Conservation (phyloP, 306 rosid species). For the Mucuna pruriens region DNA sequence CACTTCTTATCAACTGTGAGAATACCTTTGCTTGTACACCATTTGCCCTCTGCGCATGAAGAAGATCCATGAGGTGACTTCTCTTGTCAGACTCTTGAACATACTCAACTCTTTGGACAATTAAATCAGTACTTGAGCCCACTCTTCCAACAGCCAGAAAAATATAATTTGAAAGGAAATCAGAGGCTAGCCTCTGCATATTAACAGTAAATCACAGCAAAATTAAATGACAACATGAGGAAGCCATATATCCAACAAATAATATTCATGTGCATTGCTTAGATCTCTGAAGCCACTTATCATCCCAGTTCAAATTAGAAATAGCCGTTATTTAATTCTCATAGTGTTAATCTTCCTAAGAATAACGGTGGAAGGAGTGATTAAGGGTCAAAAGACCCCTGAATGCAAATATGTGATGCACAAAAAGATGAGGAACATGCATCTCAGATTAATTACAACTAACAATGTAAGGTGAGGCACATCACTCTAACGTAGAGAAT, state of each 20-base stretch:
- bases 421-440: constrained; percentile 22
- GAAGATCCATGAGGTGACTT: constrained; percentile 99
- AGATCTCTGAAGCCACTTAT: constrained; percentile 8
- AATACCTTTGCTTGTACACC: constrained; percentile 88
- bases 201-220: constrained; percentile 34
- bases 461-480: not conserved
- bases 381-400: not conserved
- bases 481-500: constrained; percentile 4
- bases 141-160: constrained; percentile 99
- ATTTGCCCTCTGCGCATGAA: constrained; percentile 95
- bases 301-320: constrained; percentile 5
- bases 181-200: constrained; percentile 94
- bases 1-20: constrained; percentile 20
- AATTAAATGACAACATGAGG: constrained; percentile 22
- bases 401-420: not conserved
- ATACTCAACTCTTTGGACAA: constrained; percentile 94
- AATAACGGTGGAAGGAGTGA: constrained; percentile 3
- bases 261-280: constrained; percentile 7
- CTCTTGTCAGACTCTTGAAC: constrained; percentile 97
- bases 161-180: constrained; percentile 85
- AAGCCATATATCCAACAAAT: not conserved
- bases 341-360: not conserved
- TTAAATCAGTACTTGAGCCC: constrained; percentile 96
- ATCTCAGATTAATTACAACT: constrained; percentile 11
- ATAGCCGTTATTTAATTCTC: not conserved